Evolutionary conservation across 2,329 filamentous ascomycete genomes (phyloP).

Genomic region (Diplodia corticola): DNA sequence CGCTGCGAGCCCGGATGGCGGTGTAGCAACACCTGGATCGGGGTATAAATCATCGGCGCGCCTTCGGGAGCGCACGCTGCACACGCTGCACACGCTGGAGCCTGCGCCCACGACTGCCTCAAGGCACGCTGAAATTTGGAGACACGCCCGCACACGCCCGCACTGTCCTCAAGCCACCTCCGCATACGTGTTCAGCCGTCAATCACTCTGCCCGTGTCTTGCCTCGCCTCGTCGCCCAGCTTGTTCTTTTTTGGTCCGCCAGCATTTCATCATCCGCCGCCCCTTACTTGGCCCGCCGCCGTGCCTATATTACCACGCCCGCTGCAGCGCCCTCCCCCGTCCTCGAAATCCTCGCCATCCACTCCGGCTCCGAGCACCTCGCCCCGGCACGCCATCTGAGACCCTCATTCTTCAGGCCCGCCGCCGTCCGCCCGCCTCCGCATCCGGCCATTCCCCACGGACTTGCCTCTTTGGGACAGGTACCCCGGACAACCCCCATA

Average conservation of each 20-base stretch:
- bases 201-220: background rate
- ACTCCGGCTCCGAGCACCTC: too few relatives aligned
- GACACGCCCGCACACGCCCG: constrained; percentile 5
- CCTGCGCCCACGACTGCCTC: background rate
- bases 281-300: background rate
- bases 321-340: background rate
- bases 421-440: background rate
- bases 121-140: background rate
- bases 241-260: background rate
- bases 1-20: constrained; percentile 12
- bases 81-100: too few relatives aligned
- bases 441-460: constrained; percentile 3
- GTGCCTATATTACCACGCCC: background rate
- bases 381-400: background rate
- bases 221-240: background rate
- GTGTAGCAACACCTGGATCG: constrained; percentile 12
- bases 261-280: background rate
- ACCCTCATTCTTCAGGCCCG: background rate
- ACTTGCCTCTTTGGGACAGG: constrained; percentile 2
- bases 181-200: constrained; percentile 6
- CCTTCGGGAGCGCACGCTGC: constrained; percentile 4
- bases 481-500: constrained; percentile 2
- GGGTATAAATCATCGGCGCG: constrained; percentile 17
- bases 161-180: constrained; percentile 6
- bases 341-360: background rate